A percentile compares a stretch with the other conserved stretches of the same genome.
phyloP scores from a whole-genome alignment of 345 rosid genomes.

The Stellera chamaejasme region DNA sequence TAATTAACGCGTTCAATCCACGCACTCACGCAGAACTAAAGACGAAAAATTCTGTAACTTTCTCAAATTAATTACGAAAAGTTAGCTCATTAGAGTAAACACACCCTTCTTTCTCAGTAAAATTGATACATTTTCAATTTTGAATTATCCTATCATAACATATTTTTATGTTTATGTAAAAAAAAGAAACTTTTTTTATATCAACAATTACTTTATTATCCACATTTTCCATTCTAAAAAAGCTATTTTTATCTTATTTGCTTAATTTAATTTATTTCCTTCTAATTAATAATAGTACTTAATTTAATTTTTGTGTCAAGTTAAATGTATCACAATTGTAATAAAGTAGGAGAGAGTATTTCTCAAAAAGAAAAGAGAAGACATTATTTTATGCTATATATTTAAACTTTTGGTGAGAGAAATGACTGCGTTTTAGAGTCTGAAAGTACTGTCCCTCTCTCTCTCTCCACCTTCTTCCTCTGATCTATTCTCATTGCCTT shows the following conservation, averaged over 20 bases:
- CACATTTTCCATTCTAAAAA: background rate
- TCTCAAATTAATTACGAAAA: no score
- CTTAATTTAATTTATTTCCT: no score
- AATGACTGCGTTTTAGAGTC: conserved; percentile 8
- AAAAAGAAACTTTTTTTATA: background rate
- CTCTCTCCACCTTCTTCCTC: background rate
- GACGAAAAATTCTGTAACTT: no score
- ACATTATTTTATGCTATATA: no score
- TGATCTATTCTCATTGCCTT: background rate
- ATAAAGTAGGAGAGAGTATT: no score
- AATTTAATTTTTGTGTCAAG: no score
- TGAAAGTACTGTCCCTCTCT: background rate
- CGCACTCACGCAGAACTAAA: no score
- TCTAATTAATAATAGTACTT: background rate
- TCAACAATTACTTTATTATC: background rate
- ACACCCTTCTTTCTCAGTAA: background rate
- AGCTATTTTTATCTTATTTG: background rate
- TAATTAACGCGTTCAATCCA: no score
- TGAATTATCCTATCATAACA: background rate
- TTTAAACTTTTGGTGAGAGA: background rate
- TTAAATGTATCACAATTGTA: no score
- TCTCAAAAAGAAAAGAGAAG: background rate
- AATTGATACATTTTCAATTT: background rate
- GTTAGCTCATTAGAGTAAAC: no score
- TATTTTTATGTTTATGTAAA: background rate